These are phyloP conservation scores for Solanum sitiens DNA, from an alignment of 257 asterid genomes.

Conservation along the genomic window DNA sequence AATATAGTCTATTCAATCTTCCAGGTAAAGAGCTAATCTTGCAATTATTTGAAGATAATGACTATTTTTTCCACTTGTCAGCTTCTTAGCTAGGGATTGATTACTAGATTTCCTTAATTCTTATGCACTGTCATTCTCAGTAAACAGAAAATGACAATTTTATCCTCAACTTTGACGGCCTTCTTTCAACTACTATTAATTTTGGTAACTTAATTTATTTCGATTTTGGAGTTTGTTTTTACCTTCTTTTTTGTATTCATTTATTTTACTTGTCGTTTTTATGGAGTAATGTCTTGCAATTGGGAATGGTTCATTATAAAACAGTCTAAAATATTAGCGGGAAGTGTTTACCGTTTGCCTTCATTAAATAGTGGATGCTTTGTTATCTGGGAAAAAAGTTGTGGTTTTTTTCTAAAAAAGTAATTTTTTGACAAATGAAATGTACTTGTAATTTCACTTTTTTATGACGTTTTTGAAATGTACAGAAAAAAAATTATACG, in stretches of 20 bases:
- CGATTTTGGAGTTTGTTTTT: not conserved
- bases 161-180: not conserved
- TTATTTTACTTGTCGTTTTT: not conserved
- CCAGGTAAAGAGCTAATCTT: not conserved
- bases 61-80: slow-evolving; percentile 16
- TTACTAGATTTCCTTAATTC: not conserved
- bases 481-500: not conserved
- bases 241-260: not conserved
- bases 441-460: not conserved
- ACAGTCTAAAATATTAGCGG: not conserved
- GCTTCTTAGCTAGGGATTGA: not conserved
- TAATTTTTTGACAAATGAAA: not conserved
- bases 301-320: not conserved
- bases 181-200: not conserved
- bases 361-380: not conserved
- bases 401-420: not conserved
- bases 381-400: not conserved
- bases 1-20: not conserved
- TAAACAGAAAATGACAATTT: not conserved
- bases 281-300: not conserved
- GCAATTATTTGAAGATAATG: slow-evolving; percentile 34
- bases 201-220: not conserved
- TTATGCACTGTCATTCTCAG: not conserved
- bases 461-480: not conserved
- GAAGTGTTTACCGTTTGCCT: not conserved